These are phyloP conservation scores for Nitzschia sp. DNA, from an alignment of 108 stramenopile genomes.

Conservation along the genomic window DNA sequence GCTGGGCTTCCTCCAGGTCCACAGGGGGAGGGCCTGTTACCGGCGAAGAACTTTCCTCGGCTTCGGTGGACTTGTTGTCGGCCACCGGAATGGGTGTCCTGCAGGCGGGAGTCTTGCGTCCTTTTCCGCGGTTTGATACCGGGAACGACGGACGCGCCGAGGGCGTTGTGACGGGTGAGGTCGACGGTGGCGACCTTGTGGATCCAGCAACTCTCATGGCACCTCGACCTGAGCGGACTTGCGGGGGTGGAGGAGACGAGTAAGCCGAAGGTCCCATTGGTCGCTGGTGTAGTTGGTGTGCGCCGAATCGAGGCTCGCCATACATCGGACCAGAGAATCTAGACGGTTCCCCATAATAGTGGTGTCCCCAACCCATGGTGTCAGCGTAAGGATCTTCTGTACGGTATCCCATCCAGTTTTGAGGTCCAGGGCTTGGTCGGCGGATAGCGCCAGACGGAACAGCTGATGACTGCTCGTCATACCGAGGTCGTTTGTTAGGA, in stretches of 20 bases:
- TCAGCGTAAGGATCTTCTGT: slow-evolving; percentile 15
- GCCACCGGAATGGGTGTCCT: not conserved
- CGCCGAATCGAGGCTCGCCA: slow-evolving; percentile 16
- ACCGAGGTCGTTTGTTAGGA: slow-evolving; percentile 28
- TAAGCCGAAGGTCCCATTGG: slow-evolving; percentile 7
- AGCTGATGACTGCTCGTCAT: slow-evolving; percentile 10
- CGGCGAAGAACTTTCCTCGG: not conserved
- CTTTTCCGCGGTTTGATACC: slow-evolving; percentile 54
- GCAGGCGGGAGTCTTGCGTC: slow-evolving; percentile 17
- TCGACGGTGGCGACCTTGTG: not conserved
- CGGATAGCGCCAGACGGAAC: not conserved
- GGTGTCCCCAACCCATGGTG: slow-evolving; percentile 13
- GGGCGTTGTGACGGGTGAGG: slow-evolving; percentile 27
- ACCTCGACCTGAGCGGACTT: slow-evolving; percentile 45
- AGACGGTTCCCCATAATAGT: slow-evolving; percentile 3
- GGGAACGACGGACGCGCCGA: slow-evolving; percentile 27
- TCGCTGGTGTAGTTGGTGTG: slow-evolving; percentile 1
- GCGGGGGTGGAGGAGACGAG: slow-evolving; percentile 13
- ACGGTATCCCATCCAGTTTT: slow-evolving; percentile 14
- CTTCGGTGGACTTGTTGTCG: not conserved
- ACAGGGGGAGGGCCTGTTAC: not conserved
- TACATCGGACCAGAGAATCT: not conserved
- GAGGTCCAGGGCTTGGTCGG: slow-evolving; percentile 10
- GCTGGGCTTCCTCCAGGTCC: slow-evolving; percentile 15
- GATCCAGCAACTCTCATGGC: slow-evolving; percentile 23